A percentile compares a stretch with the other conserved stretches of the same genome.
These are phyloP conservation scores for Mortierella hygrophila DNA, from an alignment of 192 early-diverging fungal species.

Conservation along the genomic window DNA sequence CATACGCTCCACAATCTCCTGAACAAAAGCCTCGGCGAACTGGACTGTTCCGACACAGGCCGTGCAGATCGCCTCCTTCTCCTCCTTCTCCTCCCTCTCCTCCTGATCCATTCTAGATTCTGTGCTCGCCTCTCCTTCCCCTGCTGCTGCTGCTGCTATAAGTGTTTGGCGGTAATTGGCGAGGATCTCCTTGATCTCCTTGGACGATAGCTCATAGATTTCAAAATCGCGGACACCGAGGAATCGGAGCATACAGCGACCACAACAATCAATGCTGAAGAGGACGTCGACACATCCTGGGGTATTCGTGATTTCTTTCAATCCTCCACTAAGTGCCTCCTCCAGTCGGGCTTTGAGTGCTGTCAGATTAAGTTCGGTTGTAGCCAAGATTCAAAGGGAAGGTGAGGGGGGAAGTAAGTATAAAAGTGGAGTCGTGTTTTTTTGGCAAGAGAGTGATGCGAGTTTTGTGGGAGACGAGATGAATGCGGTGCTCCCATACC, in stretches of 20 bases:
- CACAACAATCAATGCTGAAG: conserved; percentile 44
- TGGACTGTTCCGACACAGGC: conserved; percentile 56
- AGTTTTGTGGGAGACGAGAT: background rate
- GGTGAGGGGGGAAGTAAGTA: background rate
- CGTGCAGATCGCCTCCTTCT: conserved; percentile 20
- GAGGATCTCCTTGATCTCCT: conserved; percentile 40
- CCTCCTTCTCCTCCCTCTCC: background rate
- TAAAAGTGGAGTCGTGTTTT: background rate
- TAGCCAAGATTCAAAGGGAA: background rate
- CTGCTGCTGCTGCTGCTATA: background rate
- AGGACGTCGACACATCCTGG: conserved; percentile 34
- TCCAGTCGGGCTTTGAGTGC: conserved; percentile 24
- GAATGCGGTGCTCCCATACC: background rate
- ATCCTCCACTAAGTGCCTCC: conserved; percentile 6
- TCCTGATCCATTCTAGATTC: background rate
- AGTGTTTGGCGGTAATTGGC: background rate
- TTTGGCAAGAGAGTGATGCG: background rate
- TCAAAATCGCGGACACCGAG: conserved; percentile 44
- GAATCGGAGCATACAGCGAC: conserved; percentile 54
- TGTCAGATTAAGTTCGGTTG: background rate
- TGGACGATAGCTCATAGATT: conserved; percentile 37
- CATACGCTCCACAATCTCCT: conserved; percentile 36
- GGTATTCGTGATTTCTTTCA: background rate
- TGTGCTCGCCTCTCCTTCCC: background rate
- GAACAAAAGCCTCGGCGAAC: conserved; percentile 36